Conservation (phyloP, 768 basidiomycete species). For the Tulasnella sp. region DNA sequence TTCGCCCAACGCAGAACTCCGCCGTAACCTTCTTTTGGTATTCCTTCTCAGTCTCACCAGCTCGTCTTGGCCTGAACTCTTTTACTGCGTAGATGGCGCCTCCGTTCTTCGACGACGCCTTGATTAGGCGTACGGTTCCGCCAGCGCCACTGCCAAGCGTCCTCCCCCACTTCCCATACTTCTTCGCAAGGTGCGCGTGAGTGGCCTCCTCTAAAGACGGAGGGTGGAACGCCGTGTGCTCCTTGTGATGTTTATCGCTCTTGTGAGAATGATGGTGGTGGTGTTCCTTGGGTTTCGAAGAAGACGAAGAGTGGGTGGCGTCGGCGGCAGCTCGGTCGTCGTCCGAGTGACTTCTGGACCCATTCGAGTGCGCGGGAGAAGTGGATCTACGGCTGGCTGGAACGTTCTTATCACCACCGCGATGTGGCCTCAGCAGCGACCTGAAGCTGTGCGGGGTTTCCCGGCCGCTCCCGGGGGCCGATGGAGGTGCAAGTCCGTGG, state of each 20-base stretch:
- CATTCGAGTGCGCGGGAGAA: constrained; percentile 22
- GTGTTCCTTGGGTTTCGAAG: constrained; percentile 25
- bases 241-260: constrained; percentile 32
- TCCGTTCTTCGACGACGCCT: constrained; percentile 74
- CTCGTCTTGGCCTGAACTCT: constrained; percentile 87
- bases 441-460: constrained; percentile 21
- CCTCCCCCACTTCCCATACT: constrained; percentile 98
- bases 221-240: neutral
- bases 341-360: constrained; percentile 23
- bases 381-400: neutral
- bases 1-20: constrained; percentile 50
- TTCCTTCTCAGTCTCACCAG: constrained; percentile 89
- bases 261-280: constrained; percentile 32
- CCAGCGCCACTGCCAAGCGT: constrained; percentile 94
- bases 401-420: neutral
- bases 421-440: constrained; percentile 21
- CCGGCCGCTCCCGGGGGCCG: constrained; percentile 11
- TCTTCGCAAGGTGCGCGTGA: constrained; percentile 90
- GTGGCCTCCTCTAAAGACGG: constrained; percentile 73
- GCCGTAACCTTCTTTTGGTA: constrained; percentile 99
- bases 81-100: constrained; percentile 91
- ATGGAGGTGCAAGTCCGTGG: constrained; percentile 7
- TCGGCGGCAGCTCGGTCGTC: neutral
- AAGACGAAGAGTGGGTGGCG: neutral
- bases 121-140: constrained; percentile 96